Evolutionary conservation across 768 basidiomycete genomes (phyloP).

Genomic region (Kwoniella pini): DNA sequence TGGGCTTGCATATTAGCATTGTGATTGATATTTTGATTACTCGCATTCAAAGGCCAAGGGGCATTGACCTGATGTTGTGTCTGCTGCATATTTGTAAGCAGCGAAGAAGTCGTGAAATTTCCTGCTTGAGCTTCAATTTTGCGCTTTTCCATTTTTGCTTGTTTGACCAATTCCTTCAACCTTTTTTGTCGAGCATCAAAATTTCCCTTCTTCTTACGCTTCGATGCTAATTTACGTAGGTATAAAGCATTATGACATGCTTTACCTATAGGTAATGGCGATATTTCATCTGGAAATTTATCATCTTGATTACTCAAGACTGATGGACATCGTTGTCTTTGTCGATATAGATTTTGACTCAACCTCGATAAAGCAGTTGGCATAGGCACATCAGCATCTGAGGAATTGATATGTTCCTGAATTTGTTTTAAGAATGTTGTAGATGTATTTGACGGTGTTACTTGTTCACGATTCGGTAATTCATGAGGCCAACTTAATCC

Average conservation of each 20-base stretch:
- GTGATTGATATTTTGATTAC: neutral
- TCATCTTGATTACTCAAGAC: neutral
- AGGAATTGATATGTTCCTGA: neutral
- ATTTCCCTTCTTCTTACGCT: constrained; percentile 3
- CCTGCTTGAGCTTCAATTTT: neutral
- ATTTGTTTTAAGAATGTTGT: neutral
- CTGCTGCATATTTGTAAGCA: too few relatives aligned
- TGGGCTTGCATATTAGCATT: neutral
- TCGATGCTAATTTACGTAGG: constrained; percentile 12
- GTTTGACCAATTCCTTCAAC: neutral
- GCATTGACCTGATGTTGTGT: too few relatives aligned
- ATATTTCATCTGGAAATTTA: neutral
- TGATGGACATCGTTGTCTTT: neutral
- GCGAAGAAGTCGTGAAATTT: neutral
- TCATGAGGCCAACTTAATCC: constrained; percentile 18
- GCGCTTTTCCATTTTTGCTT: neutral
- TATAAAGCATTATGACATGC: constrained; percentile 36
- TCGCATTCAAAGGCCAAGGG: neutral
- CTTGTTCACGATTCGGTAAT: constrained; percentile 8
- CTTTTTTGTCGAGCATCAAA: neutral
- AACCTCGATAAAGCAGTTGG: constrained; percentile 9
- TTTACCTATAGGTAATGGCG: constrained; percentile 27
- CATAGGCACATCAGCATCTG: constrained; percentile 17
- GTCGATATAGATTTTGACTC: neutral
- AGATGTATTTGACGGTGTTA: constrained; percentile 2